phyloP scores from a whole-genome alignment of 129 eudicot genomes.

The Sambucus nigra region DNA sequence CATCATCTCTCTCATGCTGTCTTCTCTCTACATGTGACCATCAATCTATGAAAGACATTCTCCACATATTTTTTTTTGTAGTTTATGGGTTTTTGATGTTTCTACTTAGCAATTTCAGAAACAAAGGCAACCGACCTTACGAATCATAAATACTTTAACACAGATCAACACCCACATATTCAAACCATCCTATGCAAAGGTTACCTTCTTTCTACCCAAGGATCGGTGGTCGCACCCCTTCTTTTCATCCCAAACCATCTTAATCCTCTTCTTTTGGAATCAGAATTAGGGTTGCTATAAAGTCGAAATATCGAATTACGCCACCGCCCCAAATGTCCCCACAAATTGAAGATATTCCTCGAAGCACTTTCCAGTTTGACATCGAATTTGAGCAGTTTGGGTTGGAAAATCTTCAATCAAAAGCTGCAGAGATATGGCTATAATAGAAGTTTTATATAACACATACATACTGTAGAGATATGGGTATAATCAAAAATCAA shows the following conservation, averaged over 20 bases:
- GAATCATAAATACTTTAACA: slow-evolving; percentile 14
- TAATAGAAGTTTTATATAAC: too few species aligned
- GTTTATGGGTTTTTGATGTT: too few species aligned
- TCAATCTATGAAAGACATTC: too few species aligned
- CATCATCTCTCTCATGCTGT: too few species aligned
- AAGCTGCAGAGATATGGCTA: slow-evolving; percentile 51
- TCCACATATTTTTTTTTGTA: too few species aligned
- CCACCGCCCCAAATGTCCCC: slow-evolving; percentile 91
- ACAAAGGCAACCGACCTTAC: slow-evolving; percentile 36
- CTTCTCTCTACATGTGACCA: too few species aligned
- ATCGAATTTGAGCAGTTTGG: slow-evolving; percentile 82
- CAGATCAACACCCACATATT: slow-evolving; percentile 6
- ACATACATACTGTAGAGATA: too few species aligned
- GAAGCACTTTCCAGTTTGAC: slow-evolving; percentile 80
- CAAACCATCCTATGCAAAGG: slow-evolving; percentile 44
- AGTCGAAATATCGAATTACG: slow-evolving; percentile 74
- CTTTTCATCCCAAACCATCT: slow-evolving; percentile 28
- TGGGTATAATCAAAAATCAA: too few species aligned
- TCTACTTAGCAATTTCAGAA: slow-evolving; percentile 78
- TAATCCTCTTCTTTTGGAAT: slow-evolving; percentile 57
- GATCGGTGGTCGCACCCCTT: slow-evolving; percentile 37
- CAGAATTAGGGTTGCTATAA: slow-evolving; percentile 79
- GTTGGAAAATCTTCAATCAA: slow-evolving; percentile 61
- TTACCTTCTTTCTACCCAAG: slow-evolving; percentile 46
- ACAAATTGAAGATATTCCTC: slow-evolving; percentile 74